Percentiles rank a stretch among this genome's conserved stretches.
These are phyloP conservation scores for Fusarium agapanthi DNA, from an alignment of 2,329 filamentous ascomycete genomes.

Conservation along the genomic window DNA sequence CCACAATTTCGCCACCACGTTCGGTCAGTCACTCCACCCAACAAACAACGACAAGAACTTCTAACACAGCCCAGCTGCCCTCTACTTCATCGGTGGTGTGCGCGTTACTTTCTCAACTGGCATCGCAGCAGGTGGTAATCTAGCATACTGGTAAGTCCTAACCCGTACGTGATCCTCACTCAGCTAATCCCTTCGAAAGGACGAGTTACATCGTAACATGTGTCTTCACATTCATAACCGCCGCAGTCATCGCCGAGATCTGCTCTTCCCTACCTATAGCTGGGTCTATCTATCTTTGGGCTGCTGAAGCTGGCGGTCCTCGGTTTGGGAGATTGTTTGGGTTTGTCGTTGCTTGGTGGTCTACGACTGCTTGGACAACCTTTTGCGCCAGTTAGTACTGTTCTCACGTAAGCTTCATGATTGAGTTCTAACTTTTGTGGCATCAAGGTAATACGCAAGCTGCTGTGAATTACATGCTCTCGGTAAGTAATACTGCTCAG, in stretches of 20 bases:
- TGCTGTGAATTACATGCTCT: not conserved
- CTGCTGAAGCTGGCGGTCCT: not conserved
- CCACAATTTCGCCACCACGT: not conserved
- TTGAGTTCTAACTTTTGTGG: rapidly evolving
- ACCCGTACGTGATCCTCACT: not conserved
- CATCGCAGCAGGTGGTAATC: not conserved
- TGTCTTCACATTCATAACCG: not conserved
- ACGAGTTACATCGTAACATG: not conserved
- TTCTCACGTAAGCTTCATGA: rapidly evolving
- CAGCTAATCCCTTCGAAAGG: not conserved
- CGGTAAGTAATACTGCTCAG: not conserved
- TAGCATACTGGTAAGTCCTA: not conserved
- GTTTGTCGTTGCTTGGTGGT: slow-evolving; percentile 1
- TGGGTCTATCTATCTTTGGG: not conserved
- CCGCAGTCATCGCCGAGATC: not conserved
- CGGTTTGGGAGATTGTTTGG: not conserved
- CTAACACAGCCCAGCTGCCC: not conserved
- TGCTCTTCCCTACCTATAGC: not conserved
- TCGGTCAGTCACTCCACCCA: not conserved
- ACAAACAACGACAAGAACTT: no score
- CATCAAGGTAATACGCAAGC: not conserved
- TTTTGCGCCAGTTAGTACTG: not conserved
- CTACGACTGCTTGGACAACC: not conserved
- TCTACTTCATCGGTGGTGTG: not conserved
- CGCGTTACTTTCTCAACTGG: not conserved